Evolutionary conservation across 345 rosid genomes (phyloP).

Genomic region (Salix purpurea): DNA sequence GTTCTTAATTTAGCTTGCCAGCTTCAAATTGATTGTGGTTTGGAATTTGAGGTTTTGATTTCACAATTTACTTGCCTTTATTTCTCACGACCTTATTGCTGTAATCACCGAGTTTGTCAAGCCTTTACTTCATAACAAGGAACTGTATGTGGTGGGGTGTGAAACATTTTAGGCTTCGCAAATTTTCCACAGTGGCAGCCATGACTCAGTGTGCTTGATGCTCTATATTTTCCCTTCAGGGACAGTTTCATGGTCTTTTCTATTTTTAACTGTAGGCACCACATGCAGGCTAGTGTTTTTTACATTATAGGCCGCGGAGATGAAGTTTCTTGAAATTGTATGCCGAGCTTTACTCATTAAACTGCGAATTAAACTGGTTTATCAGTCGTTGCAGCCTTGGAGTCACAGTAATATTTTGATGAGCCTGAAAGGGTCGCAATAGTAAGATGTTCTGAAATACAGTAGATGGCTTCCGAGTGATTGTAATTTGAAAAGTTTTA

Average conservation of each 20-base stretch:
- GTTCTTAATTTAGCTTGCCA: neutral
- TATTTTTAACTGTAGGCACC: neutral
- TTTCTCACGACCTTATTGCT: neutral
- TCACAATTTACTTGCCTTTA: neutral
- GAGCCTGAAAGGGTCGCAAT: neutral
- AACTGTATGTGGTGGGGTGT: no score
- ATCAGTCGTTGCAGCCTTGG: neutral
- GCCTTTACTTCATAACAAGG: neutral
- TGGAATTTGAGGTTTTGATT: neutral
- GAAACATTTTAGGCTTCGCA: neutral
- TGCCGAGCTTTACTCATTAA: neutral
- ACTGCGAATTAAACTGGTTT: neutral
- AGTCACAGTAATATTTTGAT: neutral
- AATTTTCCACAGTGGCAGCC: neutral
- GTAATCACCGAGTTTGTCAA: neutral
- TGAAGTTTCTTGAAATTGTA: neutral
- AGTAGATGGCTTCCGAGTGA: neutral
- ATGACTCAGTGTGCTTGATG: neutral
- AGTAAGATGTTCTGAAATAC: neutral
- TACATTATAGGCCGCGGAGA: neutral
- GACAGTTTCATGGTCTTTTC: neutral
- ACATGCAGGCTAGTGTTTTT: neutral
- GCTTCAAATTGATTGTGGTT: neutral
- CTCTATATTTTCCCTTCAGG: neutral
- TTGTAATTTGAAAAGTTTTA: neutral